Evolutionary conservation across 164 flowering plant species (phyloP), one percentile per base, ranked within the genome.

Genomic region (Macadamia tetraphylla): DNA sequence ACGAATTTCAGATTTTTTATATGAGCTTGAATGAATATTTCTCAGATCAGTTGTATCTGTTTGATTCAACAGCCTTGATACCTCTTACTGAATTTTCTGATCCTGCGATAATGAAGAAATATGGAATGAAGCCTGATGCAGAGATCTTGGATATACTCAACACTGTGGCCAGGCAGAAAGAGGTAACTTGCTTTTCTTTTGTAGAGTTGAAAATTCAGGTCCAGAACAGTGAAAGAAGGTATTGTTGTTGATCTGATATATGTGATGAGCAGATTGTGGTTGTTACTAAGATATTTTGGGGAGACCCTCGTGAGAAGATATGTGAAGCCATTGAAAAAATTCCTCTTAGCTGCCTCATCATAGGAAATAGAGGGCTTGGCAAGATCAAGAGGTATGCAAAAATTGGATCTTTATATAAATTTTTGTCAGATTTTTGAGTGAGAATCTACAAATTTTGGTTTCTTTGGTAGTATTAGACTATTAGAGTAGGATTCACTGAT

Each of bases 291-390:
- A 78, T 88, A 40, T 88, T 67, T 71, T 88, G 90, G 93, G 90
- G 93, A 30, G 93, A 88, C 82, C 62, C 93, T 10, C 83, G 93
- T 0, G 93, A 86, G 78, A 88, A 84, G 82, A 61, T 88, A 35
- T 81, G 84, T 48, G 90, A 86, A 75, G 84, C 93, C 0, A 65
- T 88, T 65, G 87, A 85, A 48, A 73, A 76, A 1, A 80, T 86
- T 65, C 89, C 89, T 23, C 76, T 88, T 9, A 78, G 74, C 74
- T 80, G 81, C 79, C 70, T 88, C 46, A 74, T 86, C 29, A 76
- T 88, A 3, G 93, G 93, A 31, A 86, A 85, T 78, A 76, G 93
- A 73, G 93, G 93, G 14, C 93, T 88, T 58, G 88, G 90, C 72
- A 78, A 29, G 3, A 52, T 88, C 65, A 80, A 84, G 79, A 83